A percentile compares a stretch with the other conserved stretches of the same genome.
Conservation (phyloP, 768 basidiomycete species). For the Vishniacozyma victoriae region DNA sequence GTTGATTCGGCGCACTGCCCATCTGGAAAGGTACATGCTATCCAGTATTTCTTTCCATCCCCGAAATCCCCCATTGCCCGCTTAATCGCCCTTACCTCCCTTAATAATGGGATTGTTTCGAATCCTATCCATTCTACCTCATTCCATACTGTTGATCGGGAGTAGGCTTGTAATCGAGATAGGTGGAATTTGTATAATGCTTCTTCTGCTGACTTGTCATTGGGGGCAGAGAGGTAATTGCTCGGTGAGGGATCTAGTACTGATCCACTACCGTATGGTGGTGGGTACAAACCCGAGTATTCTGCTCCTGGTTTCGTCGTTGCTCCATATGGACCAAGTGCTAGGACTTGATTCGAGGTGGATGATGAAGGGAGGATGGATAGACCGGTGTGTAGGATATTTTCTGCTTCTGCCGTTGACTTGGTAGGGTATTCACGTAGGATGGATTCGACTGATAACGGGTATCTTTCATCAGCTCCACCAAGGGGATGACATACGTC, state of each 20-base stretch:
- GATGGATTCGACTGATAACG: constrained; percentile 17
- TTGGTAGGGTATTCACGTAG: neutral
- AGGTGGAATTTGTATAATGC: constrained; percentile 62
- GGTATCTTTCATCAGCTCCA: constrained; percentile 12
- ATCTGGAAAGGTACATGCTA: constrained; percentile 60
- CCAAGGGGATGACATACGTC: constrained; percentile 52
- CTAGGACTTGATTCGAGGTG: constrained; percentile 51
- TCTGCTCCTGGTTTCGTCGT: constrained; percentile 60
- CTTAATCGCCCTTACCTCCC: constrained; percentile 64
- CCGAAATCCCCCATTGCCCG: constrained; percentile 54
- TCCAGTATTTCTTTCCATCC: constrained; percentile 65
- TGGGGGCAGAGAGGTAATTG: constrained; percentile 4
- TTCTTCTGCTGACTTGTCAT: constrained; percentile 22
- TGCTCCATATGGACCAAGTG: constrained; percentile 69
- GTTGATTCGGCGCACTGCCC: constrained; percentile 9
- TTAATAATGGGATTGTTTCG: constrained; percentile 66
- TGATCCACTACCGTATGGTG: constrained; percentile 59
- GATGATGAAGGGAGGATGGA: constrained; percentile 10
- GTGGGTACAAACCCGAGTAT: constrained; percentile 68
- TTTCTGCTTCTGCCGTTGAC: constrained; percentile 28
- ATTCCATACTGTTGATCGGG: constrained; percentile 50
- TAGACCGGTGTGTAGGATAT: constrained; percentile 10
- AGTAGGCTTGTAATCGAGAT: constrained; percentile 57
- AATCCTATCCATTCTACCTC: constrained; percentile 63
- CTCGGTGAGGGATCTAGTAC: too few relatives aligned